phyloP scores from a whole-genome alignment of 2,329 filamentous ascomycete genomes.

The Pestalotiopsis sp. region DNA sequence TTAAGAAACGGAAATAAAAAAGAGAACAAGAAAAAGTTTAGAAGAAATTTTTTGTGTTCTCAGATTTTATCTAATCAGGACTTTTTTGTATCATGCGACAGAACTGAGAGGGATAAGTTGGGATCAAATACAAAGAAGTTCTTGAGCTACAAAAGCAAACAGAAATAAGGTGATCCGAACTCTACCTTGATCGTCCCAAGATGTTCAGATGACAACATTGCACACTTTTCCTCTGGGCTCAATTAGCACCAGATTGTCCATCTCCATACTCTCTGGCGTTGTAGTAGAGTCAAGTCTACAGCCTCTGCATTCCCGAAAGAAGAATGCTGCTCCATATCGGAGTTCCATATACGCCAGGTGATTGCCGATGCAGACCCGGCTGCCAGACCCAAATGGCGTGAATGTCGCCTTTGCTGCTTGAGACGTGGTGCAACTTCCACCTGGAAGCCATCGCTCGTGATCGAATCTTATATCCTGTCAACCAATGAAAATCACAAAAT shows the following conservation, averaged over 20 bases:
- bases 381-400: conserved; percentile 54
- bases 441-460: background rate
- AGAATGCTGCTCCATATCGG: conserved; percentile 45
- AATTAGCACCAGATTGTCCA: conserved; percentile 1
- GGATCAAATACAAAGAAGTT: fast-evolving
- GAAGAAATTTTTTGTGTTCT: no score
- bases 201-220: background rate
- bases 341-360: conserved; percentile 57
- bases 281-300: conserved; percentile 20
- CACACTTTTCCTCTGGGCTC: background rate
- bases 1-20: no score
- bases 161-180: no score
- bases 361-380: conserved; percentile 51
- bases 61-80: no score
- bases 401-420: conserved; percentile 21
- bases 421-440: background rate
- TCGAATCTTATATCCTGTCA: background rate
- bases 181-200: no score
- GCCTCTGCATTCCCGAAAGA: conserved; percentile 46
- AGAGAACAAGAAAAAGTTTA: no score
- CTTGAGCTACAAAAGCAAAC: no score
- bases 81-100: no score
- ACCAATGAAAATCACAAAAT: background rate
- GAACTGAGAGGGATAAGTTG: no score
- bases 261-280: conserved; percentile 25